Percentiles rank a stretch among this genome's conserved stretches.
These are phyloP conservation scores for Leptosphaerulina australis DNA, from an alignment of 2,329 filamentous ascomycete genomes.

Conservation along the genomic window DNA sequence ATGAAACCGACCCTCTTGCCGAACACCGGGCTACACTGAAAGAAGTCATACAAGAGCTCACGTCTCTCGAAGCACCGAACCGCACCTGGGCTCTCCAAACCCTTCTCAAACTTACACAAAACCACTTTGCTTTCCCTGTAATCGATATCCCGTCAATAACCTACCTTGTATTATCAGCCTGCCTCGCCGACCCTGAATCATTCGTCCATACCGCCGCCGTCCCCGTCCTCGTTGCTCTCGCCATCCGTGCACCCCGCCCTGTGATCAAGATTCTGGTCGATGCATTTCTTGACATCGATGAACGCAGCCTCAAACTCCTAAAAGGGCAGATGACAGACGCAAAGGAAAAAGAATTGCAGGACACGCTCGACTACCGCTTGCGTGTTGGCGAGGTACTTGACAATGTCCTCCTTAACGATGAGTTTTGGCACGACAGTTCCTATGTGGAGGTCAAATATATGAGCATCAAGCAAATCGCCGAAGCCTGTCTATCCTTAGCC, in stretches of 20 bases:
- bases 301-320: slow-evolving; percentile 33
- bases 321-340: slow-evolving; percentile 21
- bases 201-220: slow-evolving; percentile 74
- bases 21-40: slow-evolving; percentile 43
- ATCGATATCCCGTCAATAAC: slow-evolving; percentile 71
- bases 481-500: slow-evolving; percentile 67
- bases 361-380: slow-evolving; percentile 66
- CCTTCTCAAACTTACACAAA: slow-evolving; percentile 57
- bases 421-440: slow-evolving; percentile 23
- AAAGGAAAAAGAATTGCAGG: slow-evolving; percentile 37
- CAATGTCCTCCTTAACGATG: slow-evolving; percentile 27
- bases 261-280: slow-evolving; percentile 68
- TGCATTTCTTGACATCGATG: slow-evolving; percentile 70
- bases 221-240: slow-evolving; percentile 67
- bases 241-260: slow-evolving; percentile 66
- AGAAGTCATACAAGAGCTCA: slow-evolving; percentile 34
- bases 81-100: slow-evolving; percentile 46
- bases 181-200: slow-evolving; percentile 70
- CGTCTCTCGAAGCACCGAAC: slow-evolving; percentile 45
- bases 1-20: slow-evolving; percentile 55
- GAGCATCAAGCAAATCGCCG: slow-evolving; percentile 50
- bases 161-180: slow-evolving; percentile 67
- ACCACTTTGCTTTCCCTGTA: slow-evolving; percentile 58
- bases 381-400: slow-evolving; percentile 66
- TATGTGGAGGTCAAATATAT: slow-evolving; percentile 6